Evolutionary conservation across 768 basidiomycete species (phyloP), one percentile per base, ranked within the genome.

Genomic region (Termitomyces sp.): DNA sequence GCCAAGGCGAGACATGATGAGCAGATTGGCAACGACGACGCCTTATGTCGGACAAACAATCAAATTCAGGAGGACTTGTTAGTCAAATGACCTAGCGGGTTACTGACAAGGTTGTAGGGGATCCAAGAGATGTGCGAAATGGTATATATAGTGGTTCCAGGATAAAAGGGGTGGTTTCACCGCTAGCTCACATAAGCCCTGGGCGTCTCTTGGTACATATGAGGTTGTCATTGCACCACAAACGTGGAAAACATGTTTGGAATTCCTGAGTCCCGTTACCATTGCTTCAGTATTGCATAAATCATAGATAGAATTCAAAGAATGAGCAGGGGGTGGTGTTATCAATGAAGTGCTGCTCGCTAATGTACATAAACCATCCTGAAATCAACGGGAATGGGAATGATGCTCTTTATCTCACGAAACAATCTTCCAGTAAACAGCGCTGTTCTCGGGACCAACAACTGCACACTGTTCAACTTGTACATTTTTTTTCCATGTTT

Each of bases 381-480:
- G 13, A 41, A 30, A 28, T 16, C 36, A 28, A 26, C 51, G 18
- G 24, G 28, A 11, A 28, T 13, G 5, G 5, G 6, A 49, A 56
- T 30, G 20, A 49, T 20, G 14, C 9, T 24, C 35, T 14, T 52
- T 35, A 40, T 54, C 32, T 53, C 54, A 62, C 5, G 55, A 56
- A 3, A 40, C 18, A 38, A 84, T 78, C 73, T 76, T 83, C 90
- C 90, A 91, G 65, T 90, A 92, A 1, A 91, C 76, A 49, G 81
- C 71, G 60, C 83, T 88, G 63, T 73, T 84, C 26, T 80, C 79
- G 64, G 78, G 79, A n/a, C 90, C 88, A 26, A 81, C 79, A 9
- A 81, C 76, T 16, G 79, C 82, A 48, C 72, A 70, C 66, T 92
- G 90, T 68, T 88, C 83, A 26, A 92, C 85, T 43, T 76, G 69